Evolutionary conservation across 805 yeast species (phyloP).

Genomic region (Spathaspora gorwiae): DNA sequence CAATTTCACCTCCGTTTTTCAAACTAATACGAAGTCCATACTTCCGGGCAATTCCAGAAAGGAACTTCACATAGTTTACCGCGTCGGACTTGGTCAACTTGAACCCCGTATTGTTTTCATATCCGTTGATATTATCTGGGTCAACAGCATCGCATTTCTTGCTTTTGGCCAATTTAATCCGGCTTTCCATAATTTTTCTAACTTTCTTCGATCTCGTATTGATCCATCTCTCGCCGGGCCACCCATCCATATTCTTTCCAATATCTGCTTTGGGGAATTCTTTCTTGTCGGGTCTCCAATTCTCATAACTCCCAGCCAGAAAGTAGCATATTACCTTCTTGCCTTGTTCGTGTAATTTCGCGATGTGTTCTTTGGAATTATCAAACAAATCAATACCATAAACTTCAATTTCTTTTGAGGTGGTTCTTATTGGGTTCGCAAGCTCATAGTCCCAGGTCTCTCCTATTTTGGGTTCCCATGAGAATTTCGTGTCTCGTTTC

Average conservation of each 20-base stretch:
- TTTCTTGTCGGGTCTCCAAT: slow-evolving; percentile 21
- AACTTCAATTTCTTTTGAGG: slow-evolving; percentile 10
- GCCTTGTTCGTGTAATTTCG: slow-evolving; percentile 13
- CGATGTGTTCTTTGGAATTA: slow-evolving; percentile 4
- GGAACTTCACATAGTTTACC: slow-evolving; percentile 16
- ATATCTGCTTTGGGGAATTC: slow-evolving; percentile 15
- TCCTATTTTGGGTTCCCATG: slow-evolving; percentile 10
- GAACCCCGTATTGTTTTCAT: slow-evolving; percentile 23
- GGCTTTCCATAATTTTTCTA: slow-evolving; percentile 13
- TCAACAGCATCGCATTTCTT: slow-evolving; percentile 25
- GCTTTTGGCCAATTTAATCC: slow-evolving; percentile 15
- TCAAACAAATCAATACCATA: slow-evolving; percentile 22
- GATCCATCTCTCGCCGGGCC: slow-evolving; percentile 26
- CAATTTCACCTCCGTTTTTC: slow-evolving; percentile 20
- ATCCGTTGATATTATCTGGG: slow-evolving; percentile 26
- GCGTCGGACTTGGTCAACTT: slow-evolving; percentile 17
- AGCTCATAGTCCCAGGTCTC: slow-evolving; percentile 20
- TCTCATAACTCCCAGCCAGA: slow-evolving; percentile 26
- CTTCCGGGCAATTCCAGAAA: slow-evolving; percentile 14
- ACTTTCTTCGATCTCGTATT: slow-evolving; percentile 15
- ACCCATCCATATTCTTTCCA: slow-evolving; percentile 20
- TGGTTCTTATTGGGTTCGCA: slow-evolving; percentile 6
- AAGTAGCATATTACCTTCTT: slow-evolving; percentile 24
- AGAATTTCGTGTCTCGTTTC: neutral
- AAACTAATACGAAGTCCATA: slow-evolving; percentile 18